phyloP scores from a whole-genome alignment of 73 alveolate genomes.

The Halteria grandinella region DNA sequence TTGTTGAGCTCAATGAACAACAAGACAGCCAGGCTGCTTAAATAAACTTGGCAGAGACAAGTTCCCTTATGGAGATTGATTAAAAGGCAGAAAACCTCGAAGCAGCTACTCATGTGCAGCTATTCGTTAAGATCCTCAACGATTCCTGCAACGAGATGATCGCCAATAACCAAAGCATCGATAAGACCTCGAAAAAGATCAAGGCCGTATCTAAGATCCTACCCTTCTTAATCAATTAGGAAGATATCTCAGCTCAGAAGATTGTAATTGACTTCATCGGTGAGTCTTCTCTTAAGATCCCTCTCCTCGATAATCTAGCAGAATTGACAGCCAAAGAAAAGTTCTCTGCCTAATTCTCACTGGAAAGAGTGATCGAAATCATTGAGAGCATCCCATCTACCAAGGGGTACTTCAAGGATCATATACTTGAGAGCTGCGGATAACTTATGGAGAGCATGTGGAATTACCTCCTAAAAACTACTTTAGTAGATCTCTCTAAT shows the following conservation, averaged over 20 bases:
- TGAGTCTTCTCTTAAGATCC: not conserved
- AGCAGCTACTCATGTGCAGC: conserved; percentile 34
- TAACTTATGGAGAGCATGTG: not conserved
- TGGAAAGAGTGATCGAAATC: conserved; percentile 50
- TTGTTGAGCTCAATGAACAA: not conserved
- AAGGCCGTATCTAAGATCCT: conserved; percentile 53
- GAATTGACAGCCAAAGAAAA: not conserved
- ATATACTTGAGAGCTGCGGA: not conserved
- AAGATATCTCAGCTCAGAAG: conserved; percentile 31
- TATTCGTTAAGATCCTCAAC: conserved; percentile 26
- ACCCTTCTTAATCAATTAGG: conserved; percentile 17
- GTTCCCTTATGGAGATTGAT: conserved; percentile 50
- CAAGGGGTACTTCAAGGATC: conserved; percentile 31
- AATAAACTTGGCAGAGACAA: too few species aligned
- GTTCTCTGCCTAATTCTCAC: conserved; percentile 13
- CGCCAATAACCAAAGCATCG: not conserved
- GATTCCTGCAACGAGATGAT: conserved; percentile 49
- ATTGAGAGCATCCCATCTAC: conserved; percentile 6
- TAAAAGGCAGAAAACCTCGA: not conserved
- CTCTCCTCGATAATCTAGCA: not conserved
- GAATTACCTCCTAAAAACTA: not conserved
- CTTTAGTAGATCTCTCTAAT: not conserved
- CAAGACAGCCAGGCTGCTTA: not conserved
- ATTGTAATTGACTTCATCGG: conserved; percentile 19
- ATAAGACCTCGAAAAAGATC: conserved; percentile 50